Base-by-base conservation (phyloP, 208 protist genomes). In the Leptomonas seymouri region DNA sequence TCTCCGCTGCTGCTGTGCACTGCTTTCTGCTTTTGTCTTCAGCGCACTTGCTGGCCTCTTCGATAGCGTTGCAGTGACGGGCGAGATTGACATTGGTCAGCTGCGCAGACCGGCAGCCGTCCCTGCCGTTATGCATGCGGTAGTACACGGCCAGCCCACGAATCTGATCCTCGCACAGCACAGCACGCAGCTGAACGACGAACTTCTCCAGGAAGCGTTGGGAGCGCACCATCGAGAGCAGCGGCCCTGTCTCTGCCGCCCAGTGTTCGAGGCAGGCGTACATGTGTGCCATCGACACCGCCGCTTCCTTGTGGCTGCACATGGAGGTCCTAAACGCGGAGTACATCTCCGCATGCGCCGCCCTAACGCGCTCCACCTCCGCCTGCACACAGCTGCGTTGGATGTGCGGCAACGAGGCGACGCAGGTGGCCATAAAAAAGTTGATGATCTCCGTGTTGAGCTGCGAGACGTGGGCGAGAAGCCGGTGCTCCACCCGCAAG, bases 381-480 rank as follows among this genome's bases (percentile, higher is more conserved):
- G 45, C 53, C n/a, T 59, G 57, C 42, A 71, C 73, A 28, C 65
- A 57, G 3, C 70, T 69, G 21, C 51, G 36, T 46, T 81, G 58
- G 27, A 79, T 46, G 45, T 61, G 53, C 49, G 69, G 65, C n/a
- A 91, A 23, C 25, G 68, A 64, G 18, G 73, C 49, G 9, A 77
- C 74, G 39, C 75, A 81, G 8, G 76, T 64, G 54, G 86, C 82
- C 11, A 89, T 63, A 27, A 95, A 84, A 49, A 85, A 86, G 59
- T 95, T 95, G 48, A 95, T 91, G 4, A 95, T 70, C 69, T 93
- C 90, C 59, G 90, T 95, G 74, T 92, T 93, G 31, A 93, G 55
- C 36, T 86, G 87, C 3, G 87, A 87, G 8, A 95, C 67, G 5
- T 76, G 65, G 0, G 80, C 61, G 15, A 92, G 70, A 16, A 93